Percentiles rank a stretch among this genome's conserved stretches.
These are phyloP conservation scores for Fusarium caatingaense DNA, from an alignment of 2,329 filamentous ascomycete species.

Conservation along the genomic window DNA sequence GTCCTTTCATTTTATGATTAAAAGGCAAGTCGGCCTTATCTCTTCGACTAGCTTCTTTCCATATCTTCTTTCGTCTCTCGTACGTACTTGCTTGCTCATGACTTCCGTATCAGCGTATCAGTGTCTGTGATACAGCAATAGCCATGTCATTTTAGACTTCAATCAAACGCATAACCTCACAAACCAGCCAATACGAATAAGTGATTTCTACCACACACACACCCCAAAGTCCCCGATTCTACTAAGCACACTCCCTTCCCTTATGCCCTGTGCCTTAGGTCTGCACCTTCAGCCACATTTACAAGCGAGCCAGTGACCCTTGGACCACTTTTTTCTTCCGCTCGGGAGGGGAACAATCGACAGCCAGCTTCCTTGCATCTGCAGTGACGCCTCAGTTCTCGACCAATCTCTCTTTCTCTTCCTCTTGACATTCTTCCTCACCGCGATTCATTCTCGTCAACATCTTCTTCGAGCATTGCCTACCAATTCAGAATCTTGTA, in stretches of 20 bases:
- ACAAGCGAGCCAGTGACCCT: slow-evolving; percentile 34
- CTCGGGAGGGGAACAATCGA: slow-evolving; percentile 35
- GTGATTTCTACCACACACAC: slow-evolving; percentile 23
- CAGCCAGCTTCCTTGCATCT: slow-evolving; percentile 40
- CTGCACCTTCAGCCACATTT: slow-evolving; percentile 11
- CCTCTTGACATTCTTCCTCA: slow-evolving; percentile 18
- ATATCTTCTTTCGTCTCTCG: not conserved
- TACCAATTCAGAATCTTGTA: not conserved
- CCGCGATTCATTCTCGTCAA: slow-evolving; percentile 8
- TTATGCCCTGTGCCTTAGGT: slow-evolving; percentile 9
- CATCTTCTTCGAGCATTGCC: not conserved
- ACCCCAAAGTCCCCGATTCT: slow-evolving; percentile 32
- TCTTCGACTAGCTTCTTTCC: not conserved
- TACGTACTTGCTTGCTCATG: not conserved
- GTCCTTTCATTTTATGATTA: slow-evolving; percentile 7
- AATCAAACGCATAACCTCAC: slow-evolving; percentile 23
- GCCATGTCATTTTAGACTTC: slow-evolving; percentile 29
- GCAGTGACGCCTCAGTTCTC: slow-evolving; percentile 37
- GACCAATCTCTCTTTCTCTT: slow-evolving; percentile 18
- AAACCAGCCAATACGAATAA: slow-evolving; percentile 33
- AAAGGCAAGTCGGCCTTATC: slow-evolving; percentile 11
- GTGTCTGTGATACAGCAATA: not conserved
- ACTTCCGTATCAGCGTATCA: slow-evolving; percentile 2
- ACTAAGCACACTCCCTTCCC: slow-evolving; percentile 40
- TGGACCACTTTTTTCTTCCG: slow-evolving; percentile 35